Evolutionary conservation across 345 rosid species (phyloP).

Genomic region (Conringia planisiliqua): DNA sequence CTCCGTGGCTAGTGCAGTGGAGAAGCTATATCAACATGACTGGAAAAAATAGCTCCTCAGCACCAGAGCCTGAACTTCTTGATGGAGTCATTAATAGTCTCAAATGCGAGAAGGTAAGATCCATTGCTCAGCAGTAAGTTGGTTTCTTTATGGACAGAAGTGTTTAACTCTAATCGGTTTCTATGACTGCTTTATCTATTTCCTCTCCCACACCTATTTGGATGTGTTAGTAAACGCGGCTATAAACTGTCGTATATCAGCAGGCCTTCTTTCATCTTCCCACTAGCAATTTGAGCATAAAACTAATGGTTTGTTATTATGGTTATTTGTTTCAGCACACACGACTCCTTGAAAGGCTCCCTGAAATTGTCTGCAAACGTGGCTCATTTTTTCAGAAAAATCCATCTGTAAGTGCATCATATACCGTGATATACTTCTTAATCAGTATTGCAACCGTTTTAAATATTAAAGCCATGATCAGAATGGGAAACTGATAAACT

Average conservation of each 20-base stretch:
- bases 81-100: conserved; percentile 53
- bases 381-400: conserved; percentile 67
- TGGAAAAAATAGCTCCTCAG: conserved; percentile 63
- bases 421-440: neutral
- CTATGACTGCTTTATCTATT: conserved; percentile 6
- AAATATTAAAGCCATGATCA: conserved; percentile 5
- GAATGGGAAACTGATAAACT: conserved; percentile 2
- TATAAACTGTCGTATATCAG: conserved; percentile 2
- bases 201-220: neutral
- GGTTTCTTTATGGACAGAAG: neutral
- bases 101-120: conserved; percentile 83
- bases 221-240: neutral
- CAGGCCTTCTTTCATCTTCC: neutral
- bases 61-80: conserved; percentile 65
- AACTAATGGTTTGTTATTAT: conserved; percentile 17
- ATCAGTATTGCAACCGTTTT: neutral
- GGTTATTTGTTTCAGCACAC: conserved; percentile 54
- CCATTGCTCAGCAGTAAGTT: conserved; percentile 3
- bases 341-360: conserved; percentile 78
- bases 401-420: conserved; percentile 58
- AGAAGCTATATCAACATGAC: conserved; percentile 67
- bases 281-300: conserved; percentile 9
- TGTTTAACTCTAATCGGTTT: neutral
- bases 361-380: conserved; percentile 66
- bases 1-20: conserved; percentile 83